Percentiles rank a stretch among this genome's conserved stretches.
Evolutionary conservation across 129 eudicot genomes (phyloP).

Genomic region (Glebionis coronaria): DNA sequence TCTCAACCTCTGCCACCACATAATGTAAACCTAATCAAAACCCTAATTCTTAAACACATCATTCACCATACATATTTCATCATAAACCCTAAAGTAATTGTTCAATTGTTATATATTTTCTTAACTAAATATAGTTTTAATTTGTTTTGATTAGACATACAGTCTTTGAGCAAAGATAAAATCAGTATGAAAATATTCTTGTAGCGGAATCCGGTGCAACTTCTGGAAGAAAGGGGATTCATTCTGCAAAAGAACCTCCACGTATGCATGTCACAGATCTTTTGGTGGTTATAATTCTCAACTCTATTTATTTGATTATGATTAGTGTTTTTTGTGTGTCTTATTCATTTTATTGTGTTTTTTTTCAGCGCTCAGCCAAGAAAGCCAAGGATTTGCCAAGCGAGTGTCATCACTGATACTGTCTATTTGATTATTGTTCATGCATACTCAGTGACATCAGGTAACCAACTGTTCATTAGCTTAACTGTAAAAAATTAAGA

Average conservation of each 20-base stretch:
- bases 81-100: too few species aligned
- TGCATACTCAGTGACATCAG: too few species aligned
- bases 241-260: conserved; percentile 81
- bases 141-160: conserved; percentile 85
- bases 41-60: too few species aligned
- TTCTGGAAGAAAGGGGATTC: conserved; percentile 67
- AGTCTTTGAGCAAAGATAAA: conserved; percentile 91
- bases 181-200: conserved; percentile 80
- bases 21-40: too few species aligned
- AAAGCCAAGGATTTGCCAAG: conserved; percentile 85
- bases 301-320: conserved; percentile 3
- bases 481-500: too few species aligned
- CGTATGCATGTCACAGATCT: conserved; percentile 73
- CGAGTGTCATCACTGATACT: too few species aligned
- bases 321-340: neutral
- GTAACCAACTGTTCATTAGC: too few species aligned
- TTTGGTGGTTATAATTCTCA: conserved; percentile 48
- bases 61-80: too few species aligned
- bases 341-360: neutral
- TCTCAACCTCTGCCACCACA: too few species aligned
- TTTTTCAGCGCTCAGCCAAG: conserved; percentile 63
- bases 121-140: too few species aligned
- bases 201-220: conserved; percentile 85
- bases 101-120: too few species aligned
- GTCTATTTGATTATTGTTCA: too few species aligned